Evolutionary conservation across 495 filamentous ascomycete species (phyloP), one percentile per base, ranked within the genome.

Genomic region (Hyaloscypha hepaticicola): DNA sequence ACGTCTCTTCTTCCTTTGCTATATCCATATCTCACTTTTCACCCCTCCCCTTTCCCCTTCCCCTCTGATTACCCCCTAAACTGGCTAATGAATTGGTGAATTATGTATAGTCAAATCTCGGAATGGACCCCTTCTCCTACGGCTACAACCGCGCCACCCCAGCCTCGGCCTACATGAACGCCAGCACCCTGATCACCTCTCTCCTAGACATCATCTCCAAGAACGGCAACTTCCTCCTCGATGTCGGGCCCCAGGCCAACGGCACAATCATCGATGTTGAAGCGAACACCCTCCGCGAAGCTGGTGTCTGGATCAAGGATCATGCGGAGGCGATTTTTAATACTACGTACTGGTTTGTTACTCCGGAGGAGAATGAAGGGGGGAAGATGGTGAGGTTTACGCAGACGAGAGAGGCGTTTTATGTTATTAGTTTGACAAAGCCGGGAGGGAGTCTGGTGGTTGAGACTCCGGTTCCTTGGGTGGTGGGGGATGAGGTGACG

Each of bases 221-320:
- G 70, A 85, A 85, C 61, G 83, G 83, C 0, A 85, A 86, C 60
- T 79, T 86, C 67, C 61, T 86, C 45, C 74, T 86, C 0, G 83
- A 86, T 56, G 71, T 86, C 49, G 83, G 83, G 22, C 82, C 83
- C 0, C 73, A 67, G 24, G 82, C 80, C 0, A 76, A 86, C 61
- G 83, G 83, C 3, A 81, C 76, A 7, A 81, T 86, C 56, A 68
- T 83, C 3, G 74, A 79, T 21, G 71, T 76, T 3, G 82, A 85
- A 69, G 66, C 77, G 38, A 69, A 75, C 16, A 73, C 78, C 62
- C 69, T 86, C 25, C 71, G 77, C 0, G 70, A 77, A 56, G 83
- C 82, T 2, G 83, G 83, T 0, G 62, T 26, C 6, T 86, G 83
- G 83, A 82, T 85, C 57, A 74, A 75, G 50, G 56, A 60, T 6